Base-by-base conservation (phyloP, 2,329 filamentous ascomycete genomes). In the Byssochlamys sp. region DNA sequence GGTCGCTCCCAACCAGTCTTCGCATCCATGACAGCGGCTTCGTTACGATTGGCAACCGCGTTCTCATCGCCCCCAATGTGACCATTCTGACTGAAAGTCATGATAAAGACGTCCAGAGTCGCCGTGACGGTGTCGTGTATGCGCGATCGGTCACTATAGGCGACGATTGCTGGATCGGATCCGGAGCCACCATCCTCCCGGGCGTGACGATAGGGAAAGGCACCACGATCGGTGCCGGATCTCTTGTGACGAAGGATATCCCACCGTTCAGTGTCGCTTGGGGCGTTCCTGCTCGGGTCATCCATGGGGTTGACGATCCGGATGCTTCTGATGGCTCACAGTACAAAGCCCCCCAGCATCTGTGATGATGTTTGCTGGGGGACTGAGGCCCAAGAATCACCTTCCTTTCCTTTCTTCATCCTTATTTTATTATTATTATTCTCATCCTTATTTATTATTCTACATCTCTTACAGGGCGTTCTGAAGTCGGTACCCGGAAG, bases 21-120 rank as follows among this genome's bases (percentile, higher is more conserved):
- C 59, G 60, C 0, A 76, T 81, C 50, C 65, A 80, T 28, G 79
- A 81, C 61, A 79, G 75, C 51, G 74, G 72, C 2, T 65, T 79
- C 0, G 77, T 81, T 3, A 77, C 72, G 0, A 80, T 81, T 31
- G 79, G 79, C 4, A 71, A 79, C 12, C 66, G 77, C 2, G 75
- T 78, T 26, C 75, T 80, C 69, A 70, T 80, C 39, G 79, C 78
- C 0, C 78, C 78, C 0, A 76, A 77, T 49, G 78, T 80, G 5
- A 71, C 66, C 56, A 79, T 81, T 25, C 76, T 78, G 48, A 72
- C 77, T 0, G 79, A 78, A 0, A 78, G 75, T 9, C 79, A 81
- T 59, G 75, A 79, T 59, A 72, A 71, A 0, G 76, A 77, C 24
- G 74, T 81, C 10, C 67, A 73, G 56, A 73, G 69, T 33, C 71